Percentiles rank a stretch among this genome's conserved stretches.
Evolutionary conservation across 192 early-diverging fungal species (phyloP).

Genomic region (Funneliformis mosseae): DNA sequence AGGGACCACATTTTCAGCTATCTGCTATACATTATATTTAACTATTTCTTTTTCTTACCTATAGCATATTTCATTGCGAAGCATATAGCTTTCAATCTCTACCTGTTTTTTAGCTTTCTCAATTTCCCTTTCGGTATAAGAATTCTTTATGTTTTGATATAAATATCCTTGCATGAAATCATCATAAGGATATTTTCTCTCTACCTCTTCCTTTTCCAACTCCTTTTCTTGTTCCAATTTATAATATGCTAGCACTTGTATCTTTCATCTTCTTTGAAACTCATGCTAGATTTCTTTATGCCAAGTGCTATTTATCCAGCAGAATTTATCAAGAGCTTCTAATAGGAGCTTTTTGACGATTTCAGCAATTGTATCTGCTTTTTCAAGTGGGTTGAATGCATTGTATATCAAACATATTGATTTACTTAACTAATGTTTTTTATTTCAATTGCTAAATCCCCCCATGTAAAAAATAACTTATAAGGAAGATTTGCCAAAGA

Average conservation of each 20-base stretch:
- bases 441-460: conserved; percentile 8
- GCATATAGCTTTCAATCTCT: background rate
- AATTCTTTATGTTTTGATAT: background rate
- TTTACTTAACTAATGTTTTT: conserved; percentile 16
- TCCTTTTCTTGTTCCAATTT: conserved; percentile 16
- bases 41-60: background rate
- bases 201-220: background rate
- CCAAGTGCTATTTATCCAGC: conserved; percentile 10
- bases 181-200: conserved; percentile 8
- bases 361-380: background rate
- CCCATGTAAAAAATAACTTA: too few relatives aligned
- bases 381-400: background rate
- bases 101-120: background rate
- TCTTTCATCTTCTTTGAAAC: background rate
- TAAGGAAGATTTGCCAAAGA: too few relatives aligned
- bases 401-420: conserved; percentile 13
- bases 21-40: background rate
- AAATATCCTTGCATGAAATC: conserved; percentile 4
- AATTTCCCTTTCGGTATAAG: too few relatives aligned
- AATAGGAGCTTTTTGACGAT: background rate
- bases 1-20: background rate
- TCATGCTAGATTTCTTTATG: conserved; percentile 5
- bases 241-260: background rate
- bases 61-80: background rate
- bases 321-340: background rate